Evolutionary conservation across 73 alveolate genomes (phyloP), one percentile per base, ranked within the genome.

Genomic region (Blepharisma stoltei): DNA sequence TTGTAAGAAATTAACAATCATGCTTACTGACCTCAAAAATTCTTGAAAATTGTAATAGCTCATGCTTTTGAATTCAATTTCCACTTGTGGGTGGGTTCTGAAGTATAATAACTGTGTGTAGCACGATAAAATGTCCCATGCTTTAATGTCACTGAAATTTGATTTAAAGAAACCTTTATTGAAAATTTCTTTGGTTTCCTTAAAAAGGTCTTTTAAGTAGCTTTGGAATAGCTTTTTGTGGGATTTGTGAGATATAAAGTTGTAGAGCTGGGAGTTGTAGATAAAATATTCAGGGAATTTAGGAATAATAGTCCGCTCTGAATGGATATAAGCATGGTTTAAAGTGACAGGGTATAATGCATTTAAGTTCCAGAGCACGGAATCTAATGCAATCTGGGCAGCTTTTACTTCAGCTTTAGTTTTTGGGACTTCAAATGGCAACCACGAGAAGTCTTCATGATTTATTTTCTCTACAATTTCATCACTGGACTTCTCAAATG

Each of bases 361-460:
- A 18, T 60, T 14, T 8, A 60, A 60, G 23, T 60, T 60, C 11
- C 49, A 38, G 3, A 44, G 14, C 11, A 69, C 60, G 0, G 79
- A 69, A 69, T 69, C 79, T 37, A 69, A 25, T 38, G 79, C 79
- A n/a, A 69, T 25, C 27, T 44, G 11, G 32, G 21, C 11, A 44
- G 60, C 60, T 69, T 38, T 20, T 38, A 32, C 41, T 32, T 32
- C 41, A 32, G 41, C 41, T 32, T 7, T 7, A 18, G 79, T 69
- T 25, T 9, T n/a, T 21, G 76, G 52, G 14, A 21, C 52, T 60
- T 21, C 76, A 52, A 60, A 60, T 25, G 37, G 37, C 55, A 60
- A 4, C 79, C 79, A 69, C 37, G 60, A 38, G 60, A 69, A 69
- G 6, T 69, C 60, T 69, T 69, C 55, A 14, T 38, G 9, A 44